Evolutionary conservation across 805 yeast genomes (phyloP).

Genomic region (Lipomyces japonicus): DNA sequence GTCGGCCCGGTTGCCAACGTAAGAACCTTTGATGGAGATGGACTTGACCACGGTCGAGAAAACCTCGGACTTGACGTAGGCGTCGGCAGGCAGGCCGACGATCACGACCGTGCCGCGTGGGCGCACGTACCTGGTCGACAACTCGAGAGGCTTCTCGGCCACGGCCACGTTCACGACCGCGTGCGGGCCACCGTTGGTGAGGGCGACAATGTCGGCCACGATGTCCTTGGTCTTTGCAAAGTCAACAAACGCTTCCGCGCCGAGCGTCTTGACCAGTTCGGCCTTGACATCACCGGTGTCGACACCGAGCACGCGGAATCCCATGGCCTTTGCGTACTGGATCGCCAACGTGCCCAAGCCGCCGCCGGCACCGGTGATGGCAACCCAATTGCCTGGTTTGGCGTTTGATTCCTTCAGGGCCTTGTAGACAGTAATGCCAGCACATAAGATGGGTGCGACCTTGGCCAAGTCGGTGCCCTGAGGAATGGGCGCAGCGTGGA

Average conservation of each 20-base stretch:
- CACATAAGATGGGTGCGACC: conserved; percentile 81
- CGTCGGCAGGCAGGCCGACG: conserved; percentile 79
- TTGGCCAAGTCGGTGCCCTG: conserved; percentile 68
- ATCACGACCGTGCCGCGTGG: conserved; percentile 66
- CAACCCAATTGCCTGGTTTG: conserved; percentile 70
- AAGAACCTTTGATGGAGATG: conserved; percentile 70
- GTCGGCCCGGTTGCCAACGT: conserved; percentile 87
- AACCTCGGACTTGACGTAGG: conserved; percentile 64
- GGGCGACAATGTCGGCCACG: conserved; percentile 51
- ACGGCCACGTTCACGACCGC: conserved; percentile 74
- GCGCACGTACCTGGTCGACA: conserved; percentile 58
- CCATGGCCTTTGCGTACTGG: conserved; percentile 77
- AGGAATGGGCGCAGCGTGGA: conserved; percentile 80
- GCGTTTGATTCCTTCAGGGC: conserved; percentile 77
- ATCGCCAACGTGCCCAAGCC: conserved; percentile 72
- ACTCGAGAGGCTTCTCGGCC: conserved; percentile 61
- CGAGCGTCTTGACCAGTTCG: conserved; percentile 52
- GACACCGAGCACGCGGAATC: conserved; percentile 64
- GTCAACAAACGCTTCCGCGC: conserved; percentile 63
- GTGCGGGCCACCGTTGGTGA: conserved; percentile 72
- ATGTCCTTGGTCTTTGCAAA: conserved; percentile 55
- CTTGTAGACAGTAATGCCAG: conserved; percentile 88
- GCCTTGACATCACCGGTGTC: conserved; percentile 68
- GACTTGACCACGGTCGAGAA: conserved; percentile 72
- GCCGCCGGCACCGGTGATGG: conserved; percentile 76